Percentiles rank a stretch among this genome's conserved stretches.
Evolutionary conservation across 73 alveolate species (phyloP).

Genomic region (Paramecium pentaurelia): DNA sequence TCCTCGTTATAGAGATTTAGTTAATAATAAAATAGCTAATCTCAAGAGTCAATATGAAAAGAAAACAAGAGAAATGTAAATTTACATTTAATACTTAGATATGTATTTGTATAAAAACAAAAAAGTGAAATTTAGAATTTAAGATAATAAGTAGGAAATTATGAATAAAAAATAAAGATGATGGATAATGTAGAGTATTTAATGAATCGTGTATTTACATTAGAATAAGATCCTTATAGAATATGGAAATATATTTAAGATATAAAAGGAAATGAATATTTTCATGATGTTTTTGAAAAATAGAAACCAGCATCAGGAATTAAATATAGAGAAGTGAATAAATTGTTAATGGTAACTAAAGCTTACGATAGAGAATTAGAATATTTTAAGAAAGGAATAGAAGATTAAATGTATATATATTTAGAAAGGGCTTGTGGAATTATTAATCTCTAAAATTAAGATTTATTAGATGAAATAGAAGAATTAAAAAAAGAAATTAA

Average conservation of each 20-base stretch:
- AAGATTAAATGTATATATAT: slow-evolving; percentile 36
- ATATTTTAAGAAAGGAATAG: slow-evolving; percentile 40
- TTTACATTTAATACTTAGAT: background rate
- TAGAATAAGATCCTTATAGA: slow-evolving; percentile 42
- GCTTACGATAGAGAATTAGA: slow-evolving; percentile 58
- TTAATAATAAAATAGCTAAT: slow-evolving; percentile 34
- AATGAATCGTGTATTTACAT: background rate
- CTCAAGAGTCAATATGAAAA: slow-evolving; percentile 50
- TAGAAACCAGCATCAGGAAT: slow-evolving; percentile 47
- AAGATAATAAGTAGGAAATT: background rate
- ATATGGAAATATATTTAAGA: slow-evolving; percentile 53
- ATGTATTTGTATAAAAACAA: background rate
- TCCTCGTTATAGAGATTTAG: slow-evolving; percentile 35
- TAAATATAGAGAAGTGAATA: slow-evolving; percentile 44
- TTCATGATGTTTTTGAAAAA: slow-evolving; percentile 55
- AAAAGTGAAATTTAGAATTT: slow-evolving; percentile 34
- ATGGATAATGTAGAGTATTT: slow-evolving; percentile 25
- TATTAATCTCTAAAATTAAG: background rate
- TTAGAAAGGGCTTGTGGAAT: slow-evolving; percentile 7
- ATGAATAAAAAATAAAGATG: background rate
- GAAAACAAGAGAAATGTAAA: slow-evolving; percentile 38
- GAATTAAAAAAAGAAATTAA: background rate
- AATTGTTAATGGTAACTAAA: slow-evolving; percentile 47
- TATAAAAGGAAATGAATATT: slow-evolving; percentile 29
- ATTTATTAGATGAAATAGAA: background rate